Conservation (phyloP, 2,329 filamentous ascomycete genomes). For the Verticillium nubilum region DNA sequence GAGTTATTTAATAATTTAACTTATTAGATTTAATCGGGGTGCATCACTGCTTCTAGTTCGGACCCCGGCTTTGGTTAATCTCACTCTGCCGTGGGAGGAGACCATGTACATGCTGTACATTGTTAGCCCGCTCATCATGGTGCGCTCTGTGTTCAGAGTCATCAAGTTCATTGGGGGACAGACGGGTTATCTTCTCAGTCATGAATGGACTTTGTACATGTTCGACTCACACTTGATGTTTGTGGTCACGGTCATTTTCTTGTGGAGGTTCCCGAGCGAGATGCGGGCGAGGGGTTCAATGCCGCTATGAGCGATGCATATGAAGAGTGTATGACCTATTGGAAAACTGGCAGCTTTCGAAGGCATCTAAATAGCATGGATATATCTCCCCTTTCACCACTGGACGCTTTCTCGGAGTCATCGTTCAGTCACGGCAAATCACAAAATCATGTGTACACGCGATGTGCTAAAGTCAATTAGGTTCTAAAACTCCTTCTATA, state of each 20-base stretch:
- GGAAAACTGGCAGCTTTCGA: no score
- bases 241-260: conserved; percentile 14
- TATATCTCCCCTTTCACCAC: no score
- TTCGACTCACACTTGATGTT: conserved; percentile 30
- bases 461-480: no score
- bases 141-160: conserved; percentile 33
- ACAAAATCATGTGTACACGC: no score
- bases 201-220: conserved; percentile 28
- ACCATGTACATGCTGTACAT: conserved; percentile 45
- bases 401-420: no score
- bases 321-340: neutral
- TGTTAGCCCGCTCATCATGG: conserved; percentile 41
- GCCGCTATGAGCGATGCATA: neutral
- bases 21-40: no score
- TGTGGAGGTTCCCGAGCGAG: neutral
- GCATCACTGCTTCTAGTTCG: conserved; percentile 28
- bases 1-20: no score
- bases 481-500: no score
- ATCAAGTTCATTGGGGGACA: conserved; percentile 33
- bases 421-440: no score
- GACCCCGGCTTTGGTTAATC: conserved; percentile 12
- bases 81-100: conserved; percentile 17
- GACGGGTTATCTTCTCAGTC: conserved; percentile 22
- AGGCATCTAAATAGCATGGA: no score
- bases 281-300: neutral